Base-by-base conservation (phyloP, 2,329 filamentous ascomycete genomes). In the Sphaerulina vaccinii region DNA sequence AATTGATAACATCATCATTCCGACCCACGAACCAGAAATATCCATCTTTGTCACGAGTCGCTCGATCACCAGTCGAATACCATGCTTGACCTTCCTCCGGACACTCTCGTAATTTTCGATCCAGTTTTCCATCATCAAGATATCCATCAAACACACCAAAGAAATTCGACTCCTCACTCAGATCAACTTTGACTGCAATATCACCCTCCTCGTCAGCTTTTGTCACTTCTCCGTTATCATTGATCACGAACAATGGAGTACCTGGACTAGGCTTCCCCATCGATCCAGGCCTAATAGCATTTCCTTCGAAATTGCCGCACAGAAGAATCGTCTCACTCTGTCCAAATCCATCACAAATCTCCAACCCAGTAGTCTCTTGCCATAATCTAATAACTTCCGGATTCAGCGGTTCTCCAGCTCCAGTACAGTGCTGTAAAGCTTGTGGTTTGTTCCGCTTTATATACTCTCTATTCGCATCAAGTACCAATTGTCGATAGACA, bases 21-120 rank as follows among this genome's bases (percentile, higher is more conserved):
- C 93, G 89, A 60, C 93, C 93, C 54, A 92, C 88, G 70, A 99
- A 97, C 93, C 93, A 97, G 82, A 97, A 97, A 79, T 96, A 97
- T 49, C 93, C 93, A 65, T 97, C 92, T 72, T 96, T 87, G 70
- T 99, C 93, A 68, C 92, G 88, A 54, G 87, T 91, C 50, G 92
- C 93, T 68, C 92, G 91, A 54, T 73, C 71, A 8, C 71, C 71
- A 0, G 71, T 73, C 5, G 69, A 56, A 49, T 70, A 73, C 60
- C 59, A 72, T 9, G 53, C 55, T 16, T 43, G 27, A 0, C 33
- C 42, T 1, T 50, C 21, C 8, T 52, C 38, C 9, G 37, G 46
- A 11, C 53, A 41, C 10, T 46, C 43, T 21, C 49, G 27, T 3
- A 64, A 37, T 21, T 52, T 59, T 1, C 60, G 51, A 36, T 63